Evolutionary conservation across 192 early-diverging fungal genomes (phyloP), one percentile per base, ranked within the genome.

Genomic region (Coemansia sp.): DNA sequence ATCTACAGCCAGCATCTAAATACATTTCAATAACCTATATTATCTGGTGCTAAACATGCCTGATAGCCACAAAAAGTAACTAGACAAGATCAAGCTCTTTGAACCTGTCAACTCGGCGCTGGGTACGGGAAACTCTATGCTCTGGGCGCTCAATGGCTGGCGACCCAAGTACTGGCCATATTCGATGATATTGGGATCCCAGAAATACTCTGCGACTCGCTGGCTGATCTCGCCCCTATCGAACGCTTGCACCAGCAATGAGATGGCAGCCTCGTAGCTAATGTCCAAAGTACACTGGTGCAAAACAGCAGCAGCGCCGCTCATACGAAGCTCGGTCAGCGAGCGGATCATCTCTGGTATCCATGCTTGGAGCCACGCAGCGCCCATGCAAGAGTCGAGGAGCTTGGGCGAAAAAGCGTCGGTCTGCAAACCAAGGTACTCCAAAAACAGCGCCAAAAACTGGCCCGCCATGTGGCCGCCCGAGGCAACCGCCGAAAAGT

Each of bases 101-200:
- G 69, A 67, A 9, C 25, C 26, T 1, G n/a, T 45, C 12, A 72
- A 62, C 56, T 65, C 68, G 3, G 34, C 50, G 13, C 59, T 35
- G 0, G 69, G 70, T 25, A 65, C 69, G 0, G 62, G 62, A 66
- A 77, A 77, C 33, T 61, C 57, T 21, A 69, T 35, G 12, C 21
- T 16, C 13, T 43, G 35, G 14, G 52, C 2, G 10, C 52, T 38
- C 28, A 31, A 56, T 3, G 35, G 55, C 20, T 50, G 59, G 11
- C 64, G 48, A 45, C 59, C 66, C 57, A 81, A 26, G 26, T 75
- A 72, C 65, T 75, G 65, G 3, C 63, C 72, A 48, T 75, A 80
- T 72, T 80, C 77, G 37, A 75, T 65, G 10, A 80, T 69, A 26
- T 71, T 68, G 1, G 72, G 35, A 47, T 80, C 77, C 77, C 77